Percentiles rank a stretch among this genome's conserved stretches.
phyloP scores from a whole-genome alignment of 2,329 filamentous ascomycete species.

The Rasamsonia emersonii region DNA sequence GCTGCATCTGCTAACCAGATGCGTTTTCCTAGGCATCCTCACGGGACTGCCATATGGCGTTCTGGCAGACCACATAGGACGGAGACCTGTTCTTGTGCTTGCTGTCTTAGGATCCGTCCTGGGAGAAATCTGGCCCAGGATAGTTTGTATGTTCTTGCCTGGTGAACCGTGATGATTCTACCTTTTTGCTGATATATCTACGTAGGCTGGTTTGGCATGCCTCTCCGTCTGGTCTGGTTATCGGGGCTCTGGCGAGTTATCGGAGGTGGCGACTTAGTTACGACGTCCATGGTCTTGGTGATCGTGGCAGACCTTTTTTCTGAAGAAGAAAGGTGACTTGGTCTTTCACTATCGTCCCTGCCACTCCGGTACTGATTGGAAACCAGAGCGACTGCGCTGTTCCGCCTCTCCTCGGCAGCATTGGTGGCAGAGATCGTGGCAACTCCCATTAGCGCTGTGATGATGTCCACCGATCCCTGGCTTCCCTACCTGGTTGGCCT shows the following conservation, averaged over 20 bases:
- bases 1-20: not conserved
- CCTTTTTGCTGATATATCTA: constrained; percentile 2
- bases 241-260: constrained; percentile 15
- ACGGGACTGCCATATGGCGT: constrained; percentile 22
- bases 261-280: constrained; percentile 18
- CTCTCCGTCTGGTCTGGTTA: constrained; percentile 21
- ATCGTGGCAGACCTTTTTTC: constrained; percentile 21
- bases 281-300: constrained; percentile 13
- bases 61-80: constrained; percentile 21
- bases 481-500: constrained; percentile 14
- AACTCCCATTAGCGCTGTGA: constrained; percentile 16
- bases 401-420: constrained; percentile 13
- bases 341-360: not conserved
- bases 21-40: constrained; percentile 14
- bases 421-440: constrained; percentile 17
- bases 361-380: constrained; percentile 3
- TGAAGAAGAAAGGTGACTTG: constrained; percentile 19
- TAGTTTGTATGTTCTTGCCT: constrained; percentile 17
- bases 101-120: constrained; percentile 14
- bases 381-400: constrained; percentile 16
- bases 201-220: constrained; percentile 9
- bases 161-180: not conserved
- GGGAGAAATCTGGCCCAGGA: constrained; percentile 16
- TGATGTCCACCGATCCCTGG: constrained; percentile 16
- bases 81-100: constrained; percentile 18